These are phyloP conservation scores for Amanita brunnescens DNA, from an alignment of 768 basidiomycete species.

Conservation along the genomic window DNA sequence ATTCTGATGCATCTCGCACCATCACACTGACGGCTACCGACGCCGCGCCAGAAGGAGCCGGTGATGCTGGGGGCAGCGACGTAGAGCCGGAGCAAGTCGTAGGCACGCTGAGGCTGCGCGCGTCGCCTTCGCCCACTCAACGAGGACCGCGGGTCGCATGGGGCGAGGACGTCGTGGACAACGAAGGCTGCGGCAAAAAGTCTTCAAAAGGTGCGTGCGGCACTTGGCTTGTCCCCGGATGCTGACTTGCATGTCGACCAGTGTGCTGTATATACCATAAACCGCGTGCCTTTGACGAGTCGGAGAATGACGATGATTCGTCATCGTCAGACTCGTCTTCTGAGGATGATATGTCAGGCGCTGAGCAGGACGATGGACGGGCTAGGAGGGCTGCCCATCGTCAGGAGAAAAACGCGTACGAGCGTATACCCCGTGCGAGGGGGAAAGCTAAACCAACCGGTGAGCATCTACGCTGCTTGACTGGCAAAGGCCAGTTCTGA, in stretches of 20 bases:
- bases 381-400: too few relatives aligned
- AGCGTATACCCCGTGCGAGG: not conserved
- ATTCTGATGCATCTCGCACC: slow-evolving; percentile 48
- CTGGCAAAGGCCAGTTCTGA: too few relatives aligned
- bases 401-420: slow-evolving; percentile 2
- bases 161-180: slow-evolving; percentile 82
- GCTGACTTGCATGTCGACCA: slow-evolving; percentile 19
- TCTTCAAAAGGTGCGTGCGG: slow-evolving; percentile 79
- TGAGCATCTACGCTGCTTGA: not conserved
- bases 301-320: slow-evolving; percentile 15
- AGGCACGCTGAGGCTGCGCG: slow-evolving; percentile 56
- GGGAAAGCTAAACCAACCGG: not conserved
- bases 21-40: slow-evolving; percentile 33
- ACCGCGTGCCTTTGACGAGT: slow-evolving; percentile 73
- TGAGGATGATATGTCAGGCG: too few relatives aligned
- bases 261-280: slow-evolving; percentile 96
- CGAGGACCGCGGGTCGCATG: slow-evolving; percentile 62
- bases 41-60: slow-evolving; percentile 20
- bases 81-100: too few relatives aligned
- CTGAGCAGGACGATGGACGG: too few relatives aligned
- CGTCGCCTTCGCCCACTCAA: slow-evolving; percentile 25
- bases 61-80: too few relatives aligned
- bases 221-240: not conserved
- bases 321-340: too few relatives aligned
- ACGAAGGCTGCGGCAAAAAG: slow-evolving; percentile 84